phyloP scores from a whole-genome alignment of 2,329 filamentous ascomycete species.

The Xylaria sp. region DNA sequence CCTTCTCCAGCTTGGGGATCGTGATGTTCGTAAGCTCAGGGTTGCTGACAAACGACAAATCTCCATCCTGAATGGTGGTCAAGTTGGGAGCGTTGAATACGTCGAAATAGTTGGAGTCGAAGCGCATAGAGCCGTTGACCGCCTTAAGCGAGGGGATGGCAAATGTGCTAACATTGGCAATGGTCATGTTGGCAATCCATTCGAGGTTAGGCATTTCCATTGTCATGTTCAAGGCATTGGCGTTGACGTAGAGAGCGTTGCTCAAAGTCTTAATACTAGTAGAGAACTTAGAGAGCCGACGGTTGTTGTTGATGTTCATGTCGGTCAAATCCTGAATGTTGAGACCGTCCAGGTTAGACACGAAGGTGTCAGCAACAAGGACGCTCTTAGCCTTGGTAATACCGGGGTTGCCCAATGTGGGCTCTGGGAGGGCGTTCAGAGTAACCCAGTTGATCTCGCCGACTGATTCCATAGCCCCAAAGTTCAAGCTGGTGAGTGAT shows the following conservation, averaged over 20 bases:
- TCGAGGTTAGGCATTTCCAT: constrained; percentile 82
- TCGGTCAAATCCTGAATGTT: constrained; percentile 77
- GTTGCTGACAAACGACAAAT: constrained; percentile 73
- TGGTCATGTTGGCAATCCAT: constrained; percentile 82
- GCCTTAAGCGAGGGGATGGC: constrained; percentile 75
- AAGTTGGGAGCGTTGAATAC: constrained; percentile 75
- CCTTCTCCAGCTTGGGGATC: constrained; percentile 72
- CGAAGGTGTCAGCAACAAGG: constrained; percentile 85
- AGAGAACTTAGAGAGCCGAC: constrained; percentile 77
- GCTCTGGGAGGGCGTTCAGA: constrained; percentile 68
- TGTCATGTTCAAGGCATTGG: constrained; percentile 80
- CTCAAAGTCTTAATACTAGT: constrained; percentile 83
- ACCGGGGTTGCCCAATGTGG: constrained; percentile 62
- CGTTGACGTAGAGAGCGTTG: constrained; percentile 75
- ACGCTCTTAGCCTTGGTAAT: constrained; percentile 76
- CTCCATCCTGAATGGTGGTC: constrained; percentile 70
- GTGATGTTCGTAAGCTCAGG: constrained; percentile 76
- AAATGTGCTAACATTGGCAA: constrained; percentile 82
- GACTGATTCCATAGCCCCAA: constrained; percentile 63
- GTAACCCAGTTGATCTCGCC: constrained; percentile 69
- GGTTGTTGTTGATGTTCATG: constrained; percentile 93
- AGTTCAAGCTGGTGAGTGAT: constrained; percentile 73
- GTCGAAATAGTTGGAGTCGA: constrained; percentile 81
- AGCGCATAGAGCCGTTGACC: constrained; percentile 83
- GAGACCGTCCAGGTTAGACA: constrained; percentile 82